Conservation (phyloP, 2,329 filamentous ascomycete genomes). For the Bipolaris victoriae region DNA sequence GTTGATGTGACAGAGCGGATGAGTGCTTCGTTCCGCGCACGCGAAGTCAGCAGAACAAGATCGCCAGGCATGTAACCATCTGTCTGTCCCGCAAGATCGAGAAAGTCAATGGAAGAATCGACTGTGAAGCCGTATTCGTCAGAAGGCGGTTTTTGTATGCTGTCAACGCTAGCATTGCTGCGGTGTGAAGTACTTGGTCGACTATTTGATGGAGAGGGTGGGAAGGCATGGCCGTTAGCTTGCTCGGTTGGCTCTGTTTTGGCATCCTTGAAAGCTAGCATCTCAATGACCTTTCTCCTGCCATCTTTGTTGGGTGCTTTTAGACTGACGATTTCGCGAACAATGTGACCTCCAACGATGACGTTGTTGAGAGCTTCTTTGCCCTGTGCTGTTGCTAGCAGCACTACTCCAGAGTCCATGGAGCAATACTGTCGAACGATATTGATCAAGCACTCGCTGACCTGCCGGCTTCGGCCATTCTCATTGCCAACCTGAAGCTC, state of each 20-base stretch:
- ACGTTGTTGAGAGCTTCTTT: constrained; percentile 93
- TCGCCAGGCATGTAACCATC: constrained; percentile 99
- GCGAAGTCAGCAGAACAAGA: constrained; percentile 80
- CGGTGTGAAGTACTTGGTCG: constrained; percentile 52
- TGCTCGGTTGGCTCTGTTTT: constrained; percentile 29
- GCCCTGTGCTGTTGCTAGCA: constrained; percentile 88
- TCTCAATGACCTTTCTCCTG: constrained; percentile 80
- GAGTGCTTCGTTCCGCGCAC: constrained; percentile 89
- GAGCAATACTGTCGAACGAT: constrained; percentile 85
- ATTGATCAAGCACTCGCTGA: constrained; percentile 85
- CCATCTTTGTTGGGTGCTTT: constrained; percentile 94
- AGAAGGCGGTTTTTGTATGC: constrained; percentile 41
- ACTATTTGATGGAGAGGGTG: constrained; percentile 57
- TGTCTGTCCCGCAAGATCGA: constrained; percentile 90
- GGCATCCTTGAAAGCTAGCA: constrained; percentile 64
- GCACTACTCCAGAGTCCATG: constrained; percentile 77
- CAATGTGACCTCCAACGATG: constrained; percentile 87
- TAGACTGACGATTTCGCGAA: constrained; percentile 86
- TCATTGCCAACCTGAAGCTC: constrained; percentile 93
- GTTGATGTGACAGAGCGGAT: constrained; percentile 73
- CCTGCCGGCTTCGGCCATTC: constrained; percentile 88
- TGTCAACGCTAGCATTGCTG: constrained; percentile 49
- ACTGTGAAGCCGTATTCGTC: constrained; percentile 68
- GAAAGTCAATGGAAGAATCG: constrained; percentile 80
- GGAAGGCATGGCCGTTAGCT: constrained; percentile 41